Evolutionary conservation across 1,284 basidiomycete genomes (phyloP).

Genomic region (Austropuccinia psidii): DNA sequence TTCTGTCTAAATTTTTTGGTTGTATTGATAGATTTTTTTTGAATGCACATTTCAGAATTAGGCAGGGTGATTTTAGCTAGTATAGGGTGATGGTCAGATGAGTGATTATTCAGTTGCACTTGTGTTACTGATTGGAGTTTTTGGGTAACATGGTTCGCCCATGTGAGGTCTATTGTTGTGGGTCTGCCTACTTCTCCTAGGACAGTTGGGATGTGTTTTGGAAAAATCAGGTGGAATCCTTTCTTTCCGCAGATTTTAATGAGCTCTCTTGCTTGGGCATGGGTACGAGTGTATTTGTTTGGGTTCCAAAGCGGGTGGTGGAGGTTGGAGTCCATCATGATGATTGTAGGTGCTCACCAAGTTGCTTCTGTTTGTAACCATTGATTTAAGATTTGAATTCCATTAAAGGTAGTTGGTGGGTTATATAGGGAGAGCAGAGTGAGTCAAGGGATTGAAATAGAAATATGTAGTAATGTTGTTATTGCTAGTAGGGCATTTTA

Average conservation of each 20-base stretch:
- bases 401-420: not conserved
- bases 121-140: not conserved
- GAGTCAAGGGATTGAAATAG: no score
- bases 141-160: not conserved
- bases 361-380: not conserved
- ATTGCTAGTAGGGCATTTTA: not conserved
- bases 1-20: no score
- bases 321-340: slow-evolving; percentile 9
- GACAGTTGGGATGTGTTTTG: slow-evolving; percentile 8
- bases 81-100: not conserved
- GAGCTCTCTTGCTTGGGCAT: not conserved
- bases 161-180: not conserved
- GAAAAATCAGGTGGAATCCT: not conserved
- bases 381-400: not conserved
- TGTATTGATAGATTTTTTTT: no score
- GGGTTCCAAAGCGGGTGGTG: slow-evolving; percentile 15
- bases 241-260: not conserved
- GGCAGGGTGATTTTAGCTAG: no score
- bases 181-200: not conserved
- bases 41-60: no score
- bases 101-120: not conserved
- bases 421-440: not conserved
- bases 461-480: no score
- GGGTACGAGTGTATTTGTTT: not conserved
- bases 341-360: not conserved